phyloP scores from a whole-genome alignment of 2,329 filamentous ascomycete species.

The Fusarium dimerum region DNA sequence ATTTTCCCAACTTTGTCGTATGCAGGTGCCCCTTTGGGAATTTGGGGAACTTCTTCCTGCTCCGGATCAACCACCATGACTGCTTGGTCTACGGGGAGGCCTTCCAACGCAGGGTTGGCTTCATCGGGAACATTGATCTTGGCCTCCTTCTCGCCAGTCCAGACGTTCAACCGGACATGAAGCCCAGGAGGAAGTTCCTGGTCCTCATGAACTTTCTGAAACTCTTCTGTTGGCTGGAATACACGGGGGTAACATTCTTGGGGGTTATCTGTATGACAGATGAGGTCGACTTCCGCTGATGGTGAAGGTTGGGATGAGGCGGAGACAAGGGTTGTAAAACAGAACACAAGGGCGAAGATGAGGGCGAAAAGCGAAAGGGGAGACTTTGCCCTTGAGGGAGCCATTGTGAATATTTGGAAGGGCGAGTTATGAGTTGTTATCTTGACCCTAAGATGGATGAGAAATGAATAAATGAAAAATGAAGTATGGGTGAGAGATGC shows the following conservation, averaged over 20 bases:
- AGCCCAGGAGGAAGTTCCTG: conserved; percentile 66
- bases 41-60: conserved; percentile 33
- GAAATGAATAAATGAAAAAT: too few relatives aligned
- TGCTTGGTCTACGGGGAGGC: conserved; percentile 53
- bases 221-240: conserved; percentile 65
- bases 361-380: conserved; percentile 23
- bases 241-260: conserved; percentile 66
- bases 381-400: conserved; percentile 25
- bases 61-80: conserved; percentile 57
- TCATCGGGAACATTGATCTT: conserved; percentile 64
- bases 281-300: conserved; percentile 53
- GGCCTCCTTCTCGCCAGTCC: conserved; percentile 64
- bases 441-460: too few relatives aligned
- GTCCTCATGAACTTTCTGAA: conserved; percentile 62
- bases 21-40: conserved; percentile 53
- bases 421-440: too few relatives aligned
- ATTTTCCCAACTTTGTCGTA: conserved; percentile 61
- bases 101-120: conserved; percentile 46
- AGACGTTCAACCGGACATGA: conserved; percentile 66
- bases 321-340: conserved; percentile 24
- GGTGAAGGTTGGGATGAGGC: conserved; percentile 34
- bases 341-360: conserved; percentile 31
- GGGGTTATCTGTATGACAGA: conserved; percentile 63
- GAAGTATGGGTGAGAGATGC: too few relatives aligned
- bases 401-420: conserved; percentile 16